Evolutionary conservation across 1,284 basidiomycete species (phyloP).

Genomic region (Leccinum variabile): DNA sequence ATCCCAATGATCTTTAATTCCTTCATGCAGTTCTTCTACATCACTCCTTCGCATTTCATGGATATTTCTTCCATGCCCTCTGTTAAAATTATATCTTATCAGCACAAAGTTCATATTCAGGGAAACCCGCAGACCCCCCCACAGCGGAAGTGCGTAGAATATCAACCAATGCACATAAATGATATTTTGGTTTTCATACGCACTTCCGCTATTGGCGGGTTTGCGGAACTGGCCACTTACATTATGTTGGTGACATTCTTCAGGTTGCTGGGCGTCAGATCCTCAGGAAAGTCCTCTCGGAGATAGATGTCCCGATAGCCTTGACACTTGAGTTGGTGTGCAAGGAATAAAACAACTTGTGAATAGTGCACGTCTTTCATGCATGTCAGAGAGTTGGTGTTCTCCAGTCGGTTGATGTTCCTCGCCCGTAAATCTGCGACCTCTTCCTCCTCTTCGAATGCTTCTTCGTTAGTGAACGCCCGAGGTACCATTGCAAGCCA

Average conservation of each 20-base stretch:
- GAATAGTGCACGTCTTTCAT: neutral
- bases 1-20: neutral
- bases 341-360: neutral
- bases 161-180: neutral
- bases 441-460: neutral
- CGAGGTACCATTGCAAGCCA: slow-evolving; percentile 7
- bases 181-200: too few species aligned
- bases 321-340: neutral
- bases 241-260: neutral
- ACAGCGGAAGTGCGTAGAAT: neutral
- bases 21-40: neutral
- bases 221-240: neutral
- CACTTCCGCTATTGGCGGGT: neutral
- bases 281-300: neutral
- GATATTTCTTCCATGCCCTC: neutral
- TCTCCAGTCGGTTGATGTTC: neutral
- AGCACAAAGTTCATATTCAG: too few species aligned
- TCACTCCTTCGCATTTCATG: neutral
- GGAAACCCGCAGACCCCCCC: neutral
- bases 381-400: neutral
- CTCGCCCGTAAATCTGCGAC: neutral
- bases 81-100: neutral
- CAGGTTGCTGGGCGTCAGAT: neutral
- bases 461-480: neutral
- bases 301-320: neutral